These are phyloP conservation scores for Stereocaulon alpinum DNA, from an alignment of 495 filamentous ascomycete genomes.

Conservation along the genomic window DNA sequence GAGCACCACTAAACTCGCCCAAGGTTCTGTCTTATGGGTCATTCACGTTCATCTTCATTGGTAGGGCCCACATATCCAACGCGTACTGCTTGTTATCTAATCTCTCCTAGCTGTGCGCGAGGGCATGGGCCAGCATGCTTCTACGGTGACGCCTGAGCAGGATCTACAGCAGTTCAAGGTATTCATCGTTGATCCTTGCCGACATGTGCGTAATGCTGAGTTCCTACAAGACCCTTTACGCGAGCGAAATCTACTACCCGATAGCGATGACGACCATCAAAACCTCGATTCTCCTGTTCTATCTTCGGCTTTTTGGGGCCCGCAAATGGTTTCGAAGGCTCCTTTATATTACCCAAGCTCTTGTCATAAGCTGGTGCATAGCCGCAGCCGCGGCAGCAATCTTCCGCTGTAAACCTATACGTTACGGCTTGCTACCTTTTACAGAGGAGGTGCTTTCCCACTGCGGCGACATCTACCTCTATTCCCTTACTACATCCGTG, in stretches of 20 bases:
- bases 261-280: neutral
- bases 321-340: slow-evolving; percentile 2
- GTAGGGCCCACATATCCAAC: neutral
- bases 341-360: neutral
- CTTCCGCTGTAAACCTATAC: slow-evolving; percentile 4
- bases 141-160: neutral
- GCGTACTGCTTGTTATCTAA: neutral
- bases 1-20: neutral
- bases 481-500: slow-evolving; percentile 1
- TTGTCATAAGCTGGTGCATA: slow-evolving; percentile 4
- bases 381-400: neutral
- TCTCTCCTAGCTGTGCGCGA: neutral
- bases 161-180: neutral
- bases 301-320: slow-evolving; percentile 5
- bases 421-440: neutral
- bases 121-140: neutral
- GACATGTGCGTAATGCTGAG: neutral
- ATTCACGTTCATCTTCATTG: neutral
- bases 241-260: neutral
- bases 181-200: neutral
- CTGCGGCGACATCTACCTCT: neutral
- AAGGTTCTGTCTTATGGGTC: neutral
- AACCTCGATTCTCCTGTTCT: slow-evolving; percentile 8
- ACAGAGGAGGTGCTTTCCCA: neutral
- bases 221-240: neutral